A percentile compares a stretch with the other conserved stretches of the same genome.
Conservation (phyloP, 768 basidiomycete genomes). For the Rhizopogon vesiculosus region DNA sequence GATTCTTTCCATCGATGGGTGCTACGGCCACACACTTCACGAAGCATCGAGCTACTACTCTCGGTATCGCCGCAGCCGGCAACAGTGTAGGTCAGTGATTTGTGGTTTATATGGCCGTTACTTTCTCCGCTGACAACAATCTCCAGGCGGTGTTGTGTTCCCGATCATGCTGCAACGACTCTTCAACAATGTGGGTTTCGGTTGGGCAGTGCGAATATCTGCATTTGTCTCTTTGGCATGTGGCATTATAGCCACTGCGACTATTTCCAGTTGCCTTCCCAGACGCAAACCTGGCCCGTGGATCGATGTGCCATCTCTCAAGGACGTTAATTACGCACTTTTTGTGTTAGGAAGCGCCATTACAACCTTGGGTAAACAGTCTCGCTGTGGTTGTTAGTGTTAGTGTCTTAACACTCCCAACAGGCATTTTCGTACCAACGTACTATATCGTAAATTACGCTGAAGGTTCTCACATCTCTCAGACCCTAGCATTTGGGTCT, state of each 20-base stretch:
- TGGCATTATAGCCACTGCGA: constrained; percentile 34
- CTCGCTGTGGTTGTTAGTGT: constrained; percentile 11
- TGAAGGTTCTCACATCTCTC: constrained; percentile 30
- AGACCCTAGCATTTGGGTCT: constrained; percentile 40
- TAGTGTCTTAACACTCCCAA: too few relatives aligned
- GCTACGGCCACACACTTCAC: constrained; percentile 56
- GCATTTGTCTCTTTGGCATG: constrained; percentile 42
- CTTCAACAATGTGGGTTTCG: constrained; percentile 48
- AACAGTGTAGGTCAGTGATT: constrained; percentile 43
- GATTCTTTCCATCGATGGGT: constrained; percentile 58
- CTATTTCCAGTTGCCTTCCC: not conserved
- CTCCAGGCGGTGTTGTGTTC: constrained; percentile 52
- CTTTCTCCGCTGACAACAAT: not conserved
- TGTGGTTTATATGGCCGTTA: constrained; percentile 6
- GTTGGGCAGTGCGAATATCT: constrained; percentile 52
- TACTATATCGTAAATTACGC: constrained; percentile 61
- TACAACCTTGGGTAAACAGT: constrained; percentile 46
- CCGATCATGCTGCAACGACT: constrained; percentile 52
- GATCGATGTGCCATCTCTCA: constrained; percentile 20
- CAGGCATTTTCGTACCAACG: constrained; percentile 57
- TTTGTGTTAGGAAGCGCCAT: constrained; percentile 44
- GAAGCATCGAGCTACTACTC: constrained; percentile 54
- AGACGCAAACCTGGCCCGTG: not conserved
- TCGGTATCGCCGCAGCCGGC: constrained; percentile 61
- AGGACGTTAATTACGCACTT: constrained; percentile 42